These are phyloP conservation scores for Populus tomentosa DNA, from an alignment of 441 rosid species.

Conservation along the genomic window DNA sequence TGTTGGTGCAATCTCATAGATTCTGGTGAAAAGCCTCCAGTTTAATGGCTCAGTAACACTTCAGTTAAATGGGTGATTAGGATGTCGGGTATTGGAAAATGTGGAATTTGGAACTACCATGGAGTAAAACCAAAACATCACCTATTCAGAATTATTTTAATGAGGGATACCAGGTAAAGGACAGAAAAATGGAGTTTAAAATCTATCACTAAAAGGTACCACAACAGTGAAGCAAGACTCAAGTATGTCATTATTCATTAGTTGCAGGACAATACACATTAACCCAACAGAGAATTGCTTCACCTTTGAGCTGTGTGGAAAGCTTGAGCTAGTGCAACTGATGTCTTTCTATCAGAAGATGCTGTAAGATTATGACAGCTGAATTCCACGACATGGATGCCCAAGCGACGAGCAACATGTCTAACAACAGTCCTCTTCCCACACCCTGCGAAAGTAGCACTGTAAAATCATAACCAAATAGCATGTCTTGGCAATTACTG, in stretches of 20 bases:
- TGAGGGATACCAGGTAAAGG: background rate
- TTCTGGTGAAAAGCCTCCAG: background rate
- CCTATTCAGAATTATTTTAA: background rate
- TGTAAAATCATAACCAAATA: slow-evolving; percentile 3
- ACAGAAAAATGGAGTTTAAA: background rate
- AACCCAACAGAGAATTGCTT: slow-evolving; percentile 25
- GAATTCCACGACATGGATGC: slow-evolving; percentile 87
- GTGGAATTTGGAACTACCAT: background rate
- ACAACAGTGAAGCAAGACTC: background rate
- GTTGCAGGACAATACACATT: slow-evolving; percentile 4
- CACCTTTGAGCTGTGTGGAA: slow-evolving; percentile 86
- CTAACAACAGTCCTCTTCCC: slow-evolving; percentile 90
- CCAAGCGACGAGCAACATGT: slow-evolving; percentile 69
- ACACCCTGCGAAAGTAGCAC: slow-evolving; percentile 53
- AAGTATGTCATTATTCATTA: background rate
- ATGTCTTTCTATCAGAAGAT: slow-evolving; percentile 73
- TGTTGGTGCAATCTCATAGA: background rate
- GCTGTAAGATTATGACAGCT: slow-evolving; percentile 81
- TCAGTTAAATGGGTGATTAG: background rate
- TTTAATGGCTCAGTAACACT: background rate
- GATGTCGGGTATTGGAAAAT: background rate
- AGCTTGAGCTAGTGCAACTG: slow-evolving; percentile 77
- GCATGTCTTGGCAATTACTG: slow-evolving; percentile 8
- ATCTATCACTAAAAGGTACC: background rate
- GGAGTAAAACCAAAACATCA: background rate